phyloP scores from a whole-genome alignment of 2,329 filamentous ascomycete genomes.

The Aspergillus phoenicis region DNA sequence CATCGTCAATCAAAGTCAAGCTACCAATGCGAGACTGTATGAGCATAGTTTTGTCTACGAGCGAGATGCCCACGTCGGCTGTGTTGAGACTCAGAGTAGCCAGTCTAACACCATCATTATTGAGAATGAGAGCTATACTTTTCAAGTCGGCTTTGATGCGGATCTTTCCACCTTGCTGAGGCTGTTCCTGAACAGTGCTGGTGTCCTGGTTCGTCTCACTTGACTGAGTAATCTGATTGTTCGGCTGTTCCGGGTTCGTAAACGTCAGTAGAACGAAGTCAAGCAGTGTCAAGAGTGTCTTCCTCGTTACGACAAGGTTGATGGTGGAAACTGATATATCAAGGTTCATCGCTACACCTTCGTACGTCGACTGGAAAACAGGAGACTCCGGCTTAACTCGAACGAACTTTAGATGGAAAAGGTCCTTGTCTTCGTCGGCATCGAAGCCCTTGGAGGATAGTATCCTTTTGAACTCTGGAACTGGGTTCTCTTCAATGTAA shows the following conservation, averaged over 20 bases:
- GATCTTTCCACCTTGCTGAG: constrained; percentile 68
- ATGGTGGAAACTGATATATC: constrained; percentile 92
- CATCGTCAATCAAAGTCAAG: constrained; percentile 85
- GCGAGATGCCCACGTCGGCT: constrained; percentile 85
- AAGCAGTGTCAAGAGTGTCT: constrained; percentile 84
- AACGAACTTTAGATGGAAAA: constrained; percentile 86
- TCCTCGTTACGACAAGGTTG: constrained; percentile 90
- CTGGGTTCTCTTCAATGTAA: constrained; percentile 82
- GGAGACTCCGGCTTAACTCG: constrained; percentile 89
- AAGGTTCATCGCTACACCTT: constrained; percentile 91
- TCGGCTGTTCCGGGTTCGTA: constrained; percentile 62
- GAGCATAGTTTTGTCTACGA: constrained; percentile 83
- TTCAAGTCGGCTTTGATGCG: constrained; percentile 92
- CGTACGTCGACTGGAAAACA: constrained; percentile 88
- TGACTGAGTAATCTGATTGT: constrained; percentile 33
- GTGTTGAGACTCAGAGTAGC: constrained; percentile 92
- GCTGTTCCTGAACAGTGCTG: constrained; percentile 28
- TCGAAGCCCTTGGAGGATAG: constrained; percentile 82
- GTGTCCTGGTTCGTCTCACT: constrained; percentile 34
- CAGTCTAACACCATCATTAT: constrained; percentile 94
- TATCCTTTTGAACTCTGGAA: constrained; percentile 93
- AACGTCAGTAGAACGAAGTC: constrained; percentile 96
- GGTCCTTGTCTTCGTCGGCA: constrained; percentile 71
- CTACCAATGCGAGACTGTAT: constrained; percentile 86
- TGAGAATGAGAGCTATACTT: constrained; percentile 89